Conservation (phyloP, 108 stramenopile genomes). For the Mediolabrus comicus region DNA sequence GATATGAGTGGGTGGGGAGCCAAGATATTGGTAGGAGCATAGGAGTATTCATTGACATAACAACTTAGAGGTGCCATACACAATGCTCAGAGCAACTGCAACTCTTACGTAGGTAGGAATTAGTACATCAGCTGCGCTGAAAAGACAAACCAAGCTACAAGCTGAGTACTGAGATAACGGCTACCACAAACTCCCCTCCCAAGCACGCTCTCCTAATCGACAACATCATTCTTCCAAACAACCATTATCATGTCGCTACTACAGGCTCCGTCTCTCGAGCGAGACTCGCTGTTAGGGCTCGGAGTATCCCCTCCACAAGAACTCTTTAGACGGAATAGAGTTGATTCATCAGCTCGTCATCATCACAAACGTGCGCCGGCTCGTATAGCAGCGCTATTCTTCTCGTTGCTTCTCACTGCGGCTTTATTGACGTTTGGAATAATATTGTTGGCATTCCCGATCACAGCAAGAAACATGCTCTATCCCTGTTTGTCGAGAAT, state of each 20-base stretch:
- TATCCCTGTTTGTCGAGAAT: constrained; percentile 41
- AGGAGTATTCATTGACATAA: no score
- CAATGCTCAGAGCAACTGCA: no score
- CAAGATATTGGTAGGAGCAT: constrained; percentile 37
- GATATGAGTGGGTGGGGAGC: constrained; percentile 88
- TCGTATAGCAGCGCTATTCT: constrained; percentile 3
- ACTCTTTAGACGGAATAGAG: not conserved
- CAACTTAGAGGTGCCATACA: no score
- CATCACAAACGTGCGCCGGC: not conserved
- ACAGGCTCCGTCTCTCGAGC: not conserved
- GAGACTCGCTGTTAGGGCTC: not conserved
- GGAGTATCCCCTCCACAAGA: not conserved
- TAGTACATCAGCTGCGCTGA: no score
- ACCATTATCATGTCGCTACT: not conserved
- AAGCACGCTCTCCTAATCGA: no score
- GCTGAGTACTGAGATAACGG: no score
- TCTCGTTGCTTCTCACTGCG: constrained; percentile 13
- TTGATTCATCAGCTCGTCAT: not conserved
- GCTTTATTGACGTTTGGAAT: constrained; percentile 25
- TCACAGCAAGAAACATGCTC: constrained; percentile 24
- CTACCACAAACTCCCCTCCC: no score
- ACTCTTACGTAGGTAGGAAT: no score
- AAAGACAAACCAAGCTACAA: no score
- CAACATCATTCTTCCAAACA: no score
- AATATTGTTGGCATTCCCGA: constrained; percentile 25